A percentile compares a stretch with the other conserved stretches of the same genome.
Conservation (phyloP, 129 eudicot genomes). For the Tagetes erecta region DNA sequence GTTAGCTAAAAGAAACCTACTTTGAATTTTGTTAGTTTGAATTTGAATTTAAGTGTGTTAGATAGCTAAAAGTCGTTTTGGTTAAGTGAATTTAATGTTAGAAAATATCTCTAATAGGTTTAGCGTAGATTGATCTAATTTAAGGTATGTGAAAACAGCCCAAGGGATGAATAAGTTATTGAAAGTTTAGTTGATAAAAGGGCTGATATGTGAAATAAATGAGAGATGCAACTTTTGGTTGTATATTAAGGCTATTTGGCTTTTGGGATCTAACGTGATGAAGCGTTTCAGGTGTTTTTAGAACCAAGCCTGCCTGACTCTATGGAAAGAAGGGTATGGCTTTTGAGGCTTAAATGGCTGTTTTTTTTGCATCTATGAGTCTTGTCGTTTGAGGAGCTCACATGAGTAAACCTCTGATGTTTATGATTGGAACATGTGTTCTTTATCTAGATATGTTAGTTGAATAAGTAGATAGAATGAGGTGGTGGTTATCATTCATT, state of each 20-base stretch:
- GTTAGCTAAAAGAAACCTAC: not conserved
- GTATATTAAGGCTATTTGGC: no score
- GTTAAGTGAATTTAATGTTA: not conserved
- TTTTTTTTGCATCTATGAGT: not conserved
- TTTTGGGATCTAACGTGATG: no score
- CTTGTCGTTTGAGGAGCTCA: conserved; percentile 11
- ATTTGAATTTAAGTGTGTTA: not conserved
- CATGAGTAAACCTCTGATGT: not conserved
- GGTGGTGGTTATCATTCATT: conserved; percentile 20
- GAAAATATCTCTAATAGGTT: not conserved
- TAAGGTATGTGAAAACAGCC: not conserved
- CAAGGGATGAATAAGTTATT: not conserved
- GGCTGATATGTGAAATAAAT: not conserved
- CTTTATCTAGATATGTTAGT: conserved; percentile 7
- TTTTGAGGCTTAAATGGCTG: conserved; percentile 10
- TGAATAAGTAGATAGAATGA: conserved; percentile 14
- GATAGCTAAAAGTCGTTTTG: conserved; percentile 9
- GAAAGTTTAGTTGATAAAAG: not conserved
- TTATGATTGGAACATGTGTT: not conserved
- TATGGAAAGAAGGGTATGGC: not conserved
- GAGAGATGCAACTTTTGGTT: no score
- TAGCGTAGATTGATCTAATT: not conserved
- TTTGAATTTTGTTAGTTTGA: conserved; percentile 4
- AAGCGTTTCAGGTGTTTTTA: not conserved
- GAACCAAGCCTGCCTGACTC: not conserved